Evolutionary conservation across 306 rosid genomes (phyloP), one percentile per base, ranked within the genome.

Genomic region (Prunus kanzakura): DNA sequence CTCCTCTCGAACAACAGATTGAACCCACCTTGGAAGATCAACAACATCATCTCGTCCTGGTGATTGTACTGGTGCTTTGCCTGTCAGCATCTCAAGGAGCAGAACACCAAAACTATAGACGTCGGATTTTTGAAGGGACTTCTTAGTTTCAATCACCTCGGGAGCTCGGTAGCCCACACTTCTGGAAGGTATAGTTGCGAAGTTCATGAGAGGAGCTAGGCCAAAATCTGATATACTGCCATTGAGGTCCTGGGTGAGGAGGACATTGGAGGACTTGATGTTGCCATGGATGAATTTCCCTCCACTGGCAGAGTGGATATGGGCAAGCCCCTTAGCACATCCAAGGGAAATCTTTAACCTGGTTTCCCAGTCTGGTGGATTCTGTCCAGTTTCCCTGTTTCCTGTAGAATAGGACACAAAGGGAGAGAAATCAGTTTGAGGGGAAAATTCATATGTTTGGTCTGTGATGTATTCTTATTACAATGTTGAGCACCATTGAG

Each of bases 1-100:
- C 70, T 91, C 98, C 84, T 91, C 97, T 69, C 96, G 79, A 8
- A 94, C 98, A 57, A 91, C 93, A 57, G 96, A 90, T 50, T 88
- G 93, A 0, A 90, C 96, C 98, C 98, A 95, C 73, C 86, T 91
- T 29, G 98, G 97, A 77, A 95, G 98, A 80, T 95, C 96, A 65
- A 78, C 80, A 63, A 83, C 78, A 27, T 90, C 93, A 20, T 89
- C 98, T 23, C 84, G 88, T 20, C 95, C 93, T 13, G 95, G 88
- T 29, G 89, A 81, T 66, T 86, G 95, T 41, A 85, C 84, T 45
- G 96, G 97, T 57, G 92, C 84, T 74, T 92, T 92, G 13, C 96
- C 96, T 0, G 97, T 92, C 78, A 95, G 82, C 93, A 86, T 92
- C 88, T 95, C 98, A 3, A 95, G 95, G 75, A 95, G 93, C 81